Conservation (phyloP, 1,284 basidiomycete species). For the Microbotryum violaceum region DNA sequence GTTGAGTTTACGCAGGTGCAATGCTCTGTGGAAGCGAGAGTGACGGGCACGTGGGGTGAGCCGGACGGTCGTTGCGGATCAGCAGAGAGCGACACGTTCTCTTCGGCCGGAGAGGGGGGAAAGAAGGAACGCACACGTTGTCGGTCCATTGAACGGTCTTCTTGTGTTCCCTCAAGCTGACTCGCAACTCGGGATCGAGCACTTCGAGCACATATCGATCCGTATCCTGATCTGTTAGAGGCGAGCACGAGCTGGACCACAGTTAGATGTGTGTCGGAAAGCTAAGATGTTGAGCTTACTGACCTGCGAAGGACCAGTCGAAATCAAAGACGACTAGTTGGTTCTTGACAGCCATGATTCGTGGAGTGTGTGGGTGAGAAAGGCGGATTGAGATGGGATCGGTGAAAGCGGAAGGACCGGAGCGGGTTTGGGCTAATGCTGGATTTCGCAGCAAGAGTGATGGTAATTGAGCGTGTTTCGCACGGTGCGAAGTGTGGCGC, state of each 20-base stretch:
- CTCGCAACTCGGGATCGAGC: slow-evolving; percentile 71
- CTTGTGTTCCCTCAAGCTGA: slow-evolving; percentile 69
- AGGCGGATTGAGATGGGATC: too few species aligned
- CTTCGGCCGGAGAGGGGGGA: slow-evolving; percentile 20
- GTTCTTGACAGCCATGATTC: slow-evolving; percentile 42
- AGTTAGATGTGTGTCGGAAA: not conserved
- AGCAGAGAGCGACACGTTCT: slow-evolving; percentile 31
- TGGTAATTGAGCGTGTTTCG: too few species aligned
- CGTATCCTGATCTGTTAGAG: slow-evolving; percentile 84
- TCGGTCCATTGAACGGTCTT: slow-evolving; percentile 80
- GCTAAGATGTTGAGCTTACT: not conserved
- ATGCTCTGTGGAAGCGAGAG: not conserved
- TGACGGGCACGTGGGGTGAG: not conserved
- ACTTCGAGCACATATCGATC: slow-evolving; percentile 96
- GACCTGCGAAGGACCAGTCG: slow-evolving; percentile 59
- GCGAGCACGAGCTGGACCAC: not conserved
- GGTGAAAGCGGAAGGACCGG: too few species aligned
- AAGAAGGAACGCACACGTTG: slow-evolving; percentile 60
- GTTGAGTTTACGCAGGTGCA: slow-evolving; percentile 52
- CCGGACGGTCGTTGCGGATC: not conserved
- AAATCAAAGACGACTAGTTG: slow-evolving; percentile 94
- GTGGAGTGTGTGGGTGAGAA: too few species aligned
- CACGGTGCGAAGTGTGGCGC: too few species aligned
- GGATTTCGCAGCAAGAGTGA: too few species aligned
- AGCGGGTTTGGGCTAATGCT: too few species aligned